A percentile compares a stretch with the other conserved stretches of the same genome.
phyloP scores from a whole-genome alignment of 1,284 basidiomycete species.

The Sporisorium exsertum region DNA sequence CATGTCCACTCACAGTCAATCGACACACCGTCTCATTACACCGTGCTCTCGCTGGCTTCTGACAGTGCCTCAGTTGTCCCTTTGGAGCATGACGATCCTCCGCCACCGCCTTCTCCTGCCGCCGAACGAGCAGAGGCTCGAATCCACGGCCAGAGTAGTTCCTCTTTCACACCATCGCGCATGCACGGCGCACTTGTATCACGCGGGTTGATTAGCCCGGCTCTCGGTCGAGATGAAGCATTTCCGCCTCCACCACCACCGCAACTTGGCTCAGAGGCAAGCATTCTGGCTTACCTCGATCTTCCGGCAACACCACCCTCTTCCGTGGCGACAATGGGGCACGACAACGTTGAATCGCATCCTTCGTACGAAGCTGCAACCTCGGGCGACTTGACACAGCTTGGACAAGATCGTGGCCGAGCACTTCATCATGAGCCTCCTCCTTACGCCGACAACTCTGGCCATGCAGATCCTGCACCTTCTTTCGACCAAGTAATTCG shows the following conservation, averaged over 20 bases:
- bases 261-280: not conserved
- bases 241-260: not conserved
- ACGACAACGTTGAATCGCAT: slow-evolving; percentile 11
- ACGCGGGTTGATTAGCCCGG: not conserved
- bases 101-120: slow-evolving; percentile 25
- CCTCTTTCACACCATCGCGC: not conserved
- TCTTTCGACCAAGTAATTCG: slow-evolving; percentile 38
- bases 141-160: not conserved
- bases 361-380: slow-evolving; percentile 39
- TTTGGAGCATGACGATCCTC: slow-evolving; percentile 22
- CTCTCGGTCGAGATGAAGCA: not conserved
- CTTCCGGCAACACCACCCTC: not conserved
- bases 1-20: not conserved
- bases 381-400: slow-evolving; percentile 7
- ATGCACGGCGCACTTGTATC: not conserved
- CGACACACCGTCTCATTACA: slow-evolving; percentile 6
- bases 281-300: slow-evolving; percentile 7
- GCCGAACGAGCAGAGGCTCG: slow-evolving; percentile 2
- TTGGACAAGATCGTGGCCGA: not conserved
- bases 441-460: slow-evolving; percentile 28
- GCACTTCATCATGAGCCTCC: slow-evolving; percentile 23
- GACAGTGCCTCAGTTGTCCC: not conserved
- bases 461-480: slow-evolving; percentile 19
- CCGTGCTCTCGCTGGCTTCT: not conserved
- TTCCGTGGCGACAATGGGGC: not conserved